phyloP scores from a whole-genome alignment of 306 rosid species.

The Quercus mongolica region DNA sequence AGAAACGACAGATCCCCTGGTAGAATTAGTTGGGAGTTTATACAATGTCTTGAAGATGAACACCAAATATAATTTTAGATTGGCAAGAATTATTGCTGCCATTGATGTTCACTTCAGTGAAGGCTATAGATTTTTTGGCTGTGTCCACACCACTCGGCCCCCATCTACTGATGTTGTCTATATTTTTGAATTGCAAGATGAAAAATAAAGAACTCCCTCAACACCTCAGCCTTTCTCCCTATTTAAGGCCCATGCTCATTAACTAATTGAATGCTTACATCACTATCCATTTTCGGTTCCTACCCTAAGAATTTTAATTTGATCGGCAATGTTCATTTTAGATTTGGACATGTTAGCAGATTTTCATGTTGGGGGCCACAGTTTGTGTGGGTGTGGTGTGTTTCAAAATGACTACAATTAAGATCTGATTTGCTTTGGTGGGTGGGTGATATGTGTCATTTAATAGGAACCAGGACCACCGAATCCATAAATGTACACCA shows the following conservation, averaged over 20 bases:
- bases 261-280: not conserved
- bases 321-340: no score
- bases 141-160: not conserved
- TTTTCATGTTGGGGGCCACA: no score
- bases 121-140: not conserved
- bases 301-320: not conserved
- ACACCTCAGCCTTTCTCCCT: not conserved
- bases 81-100: conserved; percentile 22
- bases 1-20: conserved; percentile 16
- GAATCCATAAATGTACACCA: not conserved
- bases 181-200: not conserved
- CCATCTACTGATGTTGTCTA: not conserved
- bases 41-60: conserved; percentile 7
- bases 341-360: no score
- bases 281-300: not conserved
- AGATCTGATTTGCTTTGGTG: no score
- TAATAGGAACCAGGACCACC: not conserved
- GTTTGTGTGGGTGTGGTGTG: no score
- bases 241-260: not conserved
- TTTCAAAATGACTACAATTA: no score
- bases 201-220: not conserved
- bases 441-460: no score
- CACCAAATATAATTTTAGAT: not conserved
- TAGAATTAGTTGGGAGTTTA: conserved; percentile 19
- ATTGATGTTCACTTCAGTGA: not conserved